Evolutionary conservation across 176 grass and related monocot genomes (phyloP).

Genomic region (Coix lacrymajobi): DNA sequence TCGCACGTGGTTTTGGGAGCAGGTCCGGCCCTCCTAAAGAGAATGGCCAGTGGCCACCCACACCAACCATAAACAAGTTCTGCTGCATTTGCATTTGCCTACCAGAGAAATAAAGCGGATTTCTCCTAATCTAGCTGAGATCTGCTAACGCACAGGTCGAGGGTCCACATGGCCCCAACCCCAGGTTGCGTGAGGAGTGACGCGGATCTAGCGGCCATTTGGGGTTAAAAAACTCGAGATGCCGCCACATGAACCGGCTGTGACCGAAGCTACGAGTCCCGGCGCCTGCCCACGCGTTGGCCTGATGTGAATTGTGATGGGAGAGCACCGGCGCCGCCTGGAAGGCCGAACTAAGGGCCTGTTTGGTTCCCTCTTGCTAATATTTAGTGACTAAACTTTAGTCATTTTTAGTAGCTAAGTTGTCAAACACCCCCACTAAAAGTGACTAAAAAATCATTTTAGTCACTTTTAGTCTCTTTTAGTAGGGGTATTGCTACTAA

Average conservation of each 20-base stretch:
- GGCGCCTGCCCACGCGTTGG: background rate
- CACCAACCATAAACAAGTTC: conserved; percentile 29
- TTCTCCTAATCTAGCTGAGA: background rate
- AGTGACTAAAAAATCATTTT: too few relatives aligned
- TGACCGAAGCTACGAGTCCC: background rate
- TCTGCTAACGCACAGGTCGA: background rate
- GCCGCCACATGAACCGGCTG: background rate
- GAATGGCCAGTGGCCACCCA: background rate
- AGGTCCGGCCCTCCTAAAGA: background rate
- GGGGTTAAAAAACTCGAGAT: background rate
- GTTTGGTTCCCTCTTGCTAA: too few relatives aligned
- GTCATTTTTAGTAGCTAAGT: too few relatives aligned
- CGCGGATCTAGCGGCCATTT: background rate
- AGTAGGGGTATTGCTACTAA: too few relatives aligned
- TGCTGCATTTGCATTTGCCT: background rate
- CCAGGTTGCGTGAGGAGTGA: background rate
- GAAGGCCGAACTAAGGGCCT: too few relatives aligned
- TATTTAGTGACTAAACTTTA: too few relatives aligned
- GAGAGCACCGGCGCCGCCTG: background rate
- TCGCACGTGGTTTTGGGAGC: conserved; percentile 35
- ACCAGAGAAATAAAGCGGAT: background rate
- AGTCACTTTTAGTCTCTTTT: too few relatives aligned
- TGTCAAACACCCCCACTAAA: too few relatives aligned
- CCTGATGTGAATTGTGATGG: background rate
- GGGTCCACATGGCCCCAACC: background rate